Base-by-base conservation (phyloP, 2,329 filamentous ascomycete genomes). In the Colletotrichum sp. region DNA sequence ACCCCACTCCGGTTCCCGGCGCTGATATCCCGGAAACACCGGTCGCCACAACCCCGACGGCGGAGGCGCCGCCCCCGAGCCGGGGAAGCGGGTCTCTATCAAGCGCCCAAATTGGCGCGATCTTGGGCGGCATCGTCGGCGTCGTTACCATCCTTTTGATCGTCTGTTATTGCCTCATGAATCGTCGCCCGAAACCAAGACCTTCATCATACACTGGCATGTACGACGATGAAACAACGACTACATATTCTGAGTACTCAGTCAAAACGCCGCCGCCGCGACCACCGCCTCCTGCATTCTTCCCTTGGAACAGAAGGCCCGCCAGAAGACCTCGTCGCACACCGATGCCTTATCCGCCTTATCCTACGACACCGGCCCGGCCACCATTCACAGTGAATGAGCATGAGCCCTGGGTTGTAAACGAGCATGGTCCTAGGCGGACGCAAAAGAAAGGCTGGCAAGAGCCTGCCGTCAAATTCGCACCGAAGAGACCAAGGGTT, bases 101-200 rank as follows among this genome's bases (percentile, higher is more conserved):
- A 1, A 79, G 82, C 30, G 81, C 78, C n/a, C 81, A 87, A 65
- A 82, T 88, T 34, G 87, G 85, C 7, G 86, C 83, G 52, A 85
- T 88, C 22, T 78, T 87, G 3, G 87, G 87, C 32, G 83, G 83
- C 39, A 76, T 88, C 3, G 80, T 86, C 13, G 86, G 83, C 3
- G 78, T 84, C n/a, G 82, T 85, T n/a, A 65, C 85, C 29, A 75
- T 87, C 27, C 67, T 83, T 34, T 69, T 87, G 34, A 30, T 86
- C 19, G 72, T 82, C 52, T 79, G 84, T 69, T 83, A 80, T 65
- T 87, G 84, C 79, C 78, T 82, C 25, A 63, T 65, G 8, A 75
- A 63, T 3, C 52, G 39, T 6, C 62, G 39, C 5, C 62, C 34
- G 9, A 39, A 27, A 12, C 52, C 29, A 13, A 65, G 13, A 13